Evolutionary conservation across 306 rosid species (phyloP), one percentile per base, ranked within the genome.

Genomic region (Senna siamea): DNA sequence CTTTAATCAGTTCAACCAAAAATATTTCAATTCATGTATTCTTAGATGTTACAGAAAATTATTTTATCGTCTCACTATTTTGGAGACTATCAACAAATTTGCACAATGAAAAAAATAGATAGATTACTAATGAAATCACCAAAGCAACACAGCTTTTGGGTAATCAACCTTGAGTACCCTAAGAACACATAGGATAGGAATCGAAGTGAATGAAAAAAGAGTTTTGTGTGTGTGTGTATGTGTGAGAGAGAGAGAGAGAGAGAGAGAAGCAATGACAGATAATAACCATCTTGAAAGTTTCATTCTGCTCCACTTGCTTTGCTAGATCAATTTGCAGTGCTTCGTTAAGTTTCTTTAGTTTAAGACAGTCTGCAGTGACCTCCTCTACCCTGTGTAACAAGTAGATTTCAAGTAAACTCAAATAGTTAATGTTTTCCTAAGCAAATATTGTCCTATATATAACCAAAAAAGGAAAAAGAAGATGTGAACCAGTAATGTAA

Each of bases 331-430:
- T 71, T 72, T 75, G 81, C 72, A 91, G 62, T 64, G 80, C 79
- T 81, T 82, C 88, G 81, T 82, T 88, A 47, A 69, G 65, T 74
- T 84, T 85, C 84, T 85, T 86, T 38, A 81, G 80, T 79, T 79
- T 84, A 15, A 51, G 82, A 78, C 81, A 88, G 30, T 84, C 89
- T 37, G 85, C 78, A 46, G 90, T 70, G 76, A 85, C 89, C 82
- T 91, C 95, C 69, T 92, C 97, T 65, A 92, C 28, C 87, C 99
- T 94, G 90, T 66, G 79, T 73, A 61, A 75, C 38, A 81, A 26
- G 83, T 70, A 79, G 7, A 55, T 87, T 79, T 60, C 79, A 66
- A 50, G 64, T 72, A 61, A 75, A 75, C 66, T 37, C 20, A 17
- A 76, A 5, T 18, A 18, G 18, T 62, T 6, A 66, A 40, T 14